Evolutionary conservation across 1,139 yeast genomes (phyloP).

Genomic region (Spencermartinsiella ligniputridi): DNA sequence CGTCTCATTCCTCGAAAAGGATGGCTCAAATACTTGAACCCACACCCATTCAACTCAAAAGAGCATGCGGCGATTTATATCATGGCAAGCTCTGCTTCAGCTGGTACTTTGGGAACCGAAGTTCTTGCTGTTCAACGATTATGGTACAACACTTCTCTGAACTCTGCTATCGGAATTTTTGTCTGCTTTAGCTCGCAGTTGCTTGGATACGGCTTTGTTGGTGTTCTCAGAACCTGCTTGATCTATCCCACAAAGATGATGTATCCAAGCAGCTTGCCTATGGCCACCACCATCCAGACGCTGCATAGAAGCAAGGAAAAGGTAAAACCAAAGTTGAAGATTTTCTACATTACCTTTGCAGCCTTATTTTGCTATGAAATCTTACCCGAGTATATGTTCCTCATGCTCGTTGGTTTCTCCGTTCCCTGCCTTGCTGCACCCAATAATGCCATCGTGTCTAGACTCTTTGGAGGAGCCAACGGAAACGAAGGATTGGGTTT

Average conservation of each 20-base stretch:
- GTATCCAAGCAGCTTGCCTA: constrained; percentile 52
- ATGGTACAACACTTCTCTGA: constrained; percentile 38
- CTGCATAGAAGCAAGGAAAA: constrained; percentile 47
- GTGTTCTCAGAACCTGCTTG: constrained; percentile 48
- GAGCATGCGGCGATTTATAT: constrained; percentile 42
- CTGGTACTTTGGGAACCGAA: constrained; percentile 6
- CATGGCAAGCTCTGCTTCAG: constrained; percentile 37
- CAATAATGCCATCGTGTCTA: constrained; percentile 24
- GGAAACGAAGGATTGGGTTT: constrained; percentile 33
- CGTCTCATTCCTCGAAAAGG: constrained; percentile 27
- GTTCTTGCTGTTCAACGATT: constrained; percentile 14
- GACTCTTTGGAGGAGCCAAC: constrained; percentile 27
- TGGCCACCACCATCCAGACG: constrained; percentile 48
- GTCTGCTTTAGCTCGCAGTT: constrained; percentile 52
- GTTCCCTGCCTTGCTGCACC: constrained; percentile 29
- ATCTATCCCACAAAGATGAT: constrained; percentile 59
- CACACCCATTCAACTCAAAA: constrained; percentile 63
- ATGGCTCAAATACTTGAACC: constrained; percentile 36
- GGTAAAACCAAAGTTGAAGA: constrained; percentile 21
- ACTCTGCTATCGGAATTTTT: constrained; percentile 47
- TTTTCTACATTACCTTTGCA: constrained; percentile 18
- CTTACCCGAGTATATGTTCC: constrained; percentile 21
- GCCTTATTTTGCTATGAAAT: constrained; percentile 17
- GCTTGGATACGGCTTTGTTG: constrained; percentile 61
- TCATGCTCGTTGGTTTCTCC: constrained; percentile 17